Conservation (phyloP, 192 early-diverging fungal genomes). For the Globomyces pollinis-pini region DNA sequence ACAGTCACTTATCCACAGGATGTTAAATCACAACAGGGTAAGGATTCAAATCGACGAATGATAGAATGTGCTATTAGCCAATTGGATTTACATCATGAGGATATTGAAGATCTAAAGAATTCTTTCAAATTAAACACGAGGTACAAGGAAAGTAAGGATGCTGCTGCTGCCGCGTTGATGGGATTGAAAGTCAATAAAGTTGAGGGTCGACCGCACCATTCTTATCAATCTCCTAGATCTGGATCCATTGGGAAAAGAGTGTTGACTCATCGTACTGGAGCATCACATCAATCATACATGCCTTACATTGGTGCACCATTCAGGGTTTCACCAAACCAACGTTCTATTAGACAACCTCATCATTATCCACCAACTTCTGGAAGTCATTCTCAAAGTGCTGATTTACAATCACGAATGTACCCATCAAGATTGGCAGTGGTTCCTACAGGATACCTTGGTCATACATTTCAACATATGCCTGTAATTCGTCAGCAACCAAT, state of each 20-base stretch:
- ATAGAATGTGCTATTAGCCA: constrained; percentile 5
- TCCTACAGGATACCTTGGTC: background rate
- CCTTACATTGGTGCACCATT: too few relatives aligned
- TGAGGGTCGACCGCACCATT: too few relatives aligned
- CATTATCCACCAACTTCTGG: too few relatives aligned
- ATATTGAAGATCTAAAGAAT: constrained; percentile 5
- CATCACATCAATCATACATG: too few relatives aligned
- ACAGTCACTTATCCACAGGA: background rate
- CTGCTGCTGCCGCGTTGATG: background rate
- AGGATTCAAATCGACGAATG: constrained; percentile 4
- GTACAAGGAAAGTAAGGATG: constrained; percentile 1
- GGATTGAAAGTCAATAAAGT: too few relatives aligned
- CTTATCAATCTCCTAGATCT: too few relatives aligned
- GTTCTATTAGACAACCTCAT: too few relatives aligned
- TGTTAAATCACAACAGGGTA: background rate
- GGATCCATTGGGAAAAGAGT: too few relatives aligned
- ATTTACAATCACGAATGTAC: background rate
- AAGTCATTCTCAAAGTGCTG: too few relatives aligned
- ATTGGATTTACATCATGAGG: constrained; percentile 3
- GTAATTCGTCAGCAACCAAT: too few relatives aligned
- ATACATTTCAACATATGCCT: constrained; percentile 2
- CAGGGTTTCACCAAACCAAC: too few relatives aligned
- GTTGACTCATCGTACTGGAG: too few relatives aligned
- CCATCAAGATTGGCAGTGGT: background rate
- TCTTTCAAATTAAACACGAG: background rate